A percentile compares a stretch with the other conserved stretches of the same genome.
phyloP scores from a whole-genome alignment of 78 protist species.

The Ministeria vibrans region DNA sequence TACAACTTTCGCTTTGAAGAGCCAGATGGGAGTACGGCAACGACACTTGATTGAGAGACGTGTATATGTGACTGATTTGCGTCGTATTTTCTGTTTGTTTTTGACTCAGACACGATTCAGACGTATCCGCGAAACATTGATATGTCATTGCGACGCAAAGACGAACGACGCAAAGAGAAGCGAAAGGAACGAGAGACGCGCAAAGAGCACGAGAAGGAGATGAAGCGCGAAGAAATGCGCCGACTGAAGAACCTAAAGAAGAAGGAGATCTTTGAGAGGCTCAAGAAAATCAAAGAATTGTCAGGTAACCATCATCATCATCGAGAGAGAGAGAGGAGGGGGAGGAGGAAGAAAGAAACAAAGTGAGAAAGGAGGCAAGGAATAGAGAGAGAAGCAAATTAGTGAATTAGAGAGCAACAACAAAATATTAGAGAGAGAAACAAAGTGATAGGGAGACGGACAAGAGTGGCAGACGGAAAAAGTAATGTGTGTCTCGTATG shows the following conservation, averaged over 20 bases:
- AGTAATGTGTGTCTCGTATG: not conserved
- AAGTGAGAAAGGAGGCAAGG: not conserved
- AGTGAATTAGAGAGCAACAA: not conserved
- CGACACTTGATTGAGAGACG: not conserved
- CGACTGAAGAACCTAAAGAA: slow-evolving; percentile 34
- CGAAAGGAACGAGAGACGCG: not conserved
- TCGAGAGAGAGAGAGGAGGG: not conserved
- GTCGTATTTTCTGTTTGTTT: not conserved
- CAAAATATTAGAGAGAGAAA: not conserved
- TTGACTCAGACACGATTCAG: not conserved
- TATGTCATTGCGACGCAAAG: not conserved
- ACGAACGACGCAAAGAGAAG: not conserved
- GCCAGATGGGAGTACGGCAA: not conserved
- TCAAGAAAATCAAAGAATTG: slow-evolving; percentile 11
- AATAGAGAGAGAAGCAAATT: not conserved
- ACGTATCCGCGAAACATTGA: slow-evolving; percentile 8
- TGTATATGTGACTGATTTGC: not conserved
- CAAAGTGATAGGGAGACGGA: not conserved
- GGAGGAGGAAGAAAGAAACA: not conserved
- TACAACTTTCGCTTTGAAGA: slow-evolving; percentile 47
- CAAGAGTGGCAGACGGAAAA: not conserved
- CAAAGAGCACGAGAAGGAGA: not conserved
- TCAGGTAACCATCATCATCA: slow-evolving; percentile 5
- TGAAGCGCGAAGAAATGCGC: slow-evolving; percentile 19
- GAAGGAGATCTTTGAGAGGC: slow-evolving; percentile 2